Conservation (phyloP, 108 stramenopile genomes). For the Conticribra weissflogii region DNA sequence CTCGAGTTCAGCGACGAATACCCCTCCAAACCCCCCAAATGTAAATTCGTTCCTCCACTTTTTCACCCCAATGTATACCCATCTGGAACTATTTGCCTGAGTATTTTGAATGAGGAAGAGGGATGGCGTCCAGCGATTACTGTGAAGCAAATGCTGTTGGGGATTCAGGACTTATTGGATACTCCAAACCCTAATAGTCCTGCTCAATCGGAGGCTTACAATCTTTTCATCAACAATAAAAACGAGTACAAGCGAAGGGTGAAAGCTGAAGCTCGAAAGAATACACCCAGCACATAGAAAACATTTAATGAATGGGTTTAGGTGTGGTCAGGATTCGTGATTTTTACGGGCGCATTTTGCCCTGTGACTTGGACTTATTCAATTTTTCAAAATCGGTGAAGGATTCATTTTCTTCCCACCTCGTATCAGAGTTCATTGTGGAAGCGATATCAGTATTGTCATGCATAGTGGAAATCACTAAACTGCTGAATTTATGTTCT, state of each 20-base stretch:
- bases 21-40: slow-evolving; percentile 98
- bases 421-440: too few species aligned
- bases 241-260: slow-evolving; percentile 87
- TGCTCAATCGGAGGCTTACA: slow-evolving; percentile 94
- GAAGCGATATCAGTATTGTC: too few species aligned
- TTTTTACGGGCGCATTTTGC: too few species aligned
- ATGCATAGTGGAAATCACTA: too few species aligned
- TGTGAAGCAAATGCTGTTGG: slow-evolving; percentile 95
- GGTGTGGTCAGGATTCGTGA: too few species aligned
- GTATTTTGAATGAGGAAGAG: slow-evolving; percentile 98
- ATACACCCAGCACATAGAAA: slow-evolving; percentile 56
- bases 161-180: slow-evolving; percentile 97
- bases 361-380: too few species aligned
- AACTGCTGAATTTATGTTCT: too few species aligned
- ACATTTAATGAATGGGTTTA: too few species aligned
- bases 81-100: slow-evolving; percentile 96
- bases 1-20: slow-evolving; percentile 98
- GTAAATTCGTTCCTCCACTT: slow-evolving; percentile 90
- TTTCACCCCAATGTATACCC: slow-evolving; percentile 88
- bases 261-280: slow-evolving; percentile 78
- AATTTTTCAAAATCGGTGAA: too few species aligned
- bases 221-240: slow-evolving; percentile 89
- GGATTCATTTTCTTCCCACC: too few species aligned
- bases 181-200: slow-evolving; percentile 94
- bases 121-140: slow-evolving; percentile 99